Evolutionary conservation across 2,329 filamentous ascomycete genomes (phyloP), one percentile per base, ranked within the genome.

Genomic region (Ilyonectria destructans): DNA sequence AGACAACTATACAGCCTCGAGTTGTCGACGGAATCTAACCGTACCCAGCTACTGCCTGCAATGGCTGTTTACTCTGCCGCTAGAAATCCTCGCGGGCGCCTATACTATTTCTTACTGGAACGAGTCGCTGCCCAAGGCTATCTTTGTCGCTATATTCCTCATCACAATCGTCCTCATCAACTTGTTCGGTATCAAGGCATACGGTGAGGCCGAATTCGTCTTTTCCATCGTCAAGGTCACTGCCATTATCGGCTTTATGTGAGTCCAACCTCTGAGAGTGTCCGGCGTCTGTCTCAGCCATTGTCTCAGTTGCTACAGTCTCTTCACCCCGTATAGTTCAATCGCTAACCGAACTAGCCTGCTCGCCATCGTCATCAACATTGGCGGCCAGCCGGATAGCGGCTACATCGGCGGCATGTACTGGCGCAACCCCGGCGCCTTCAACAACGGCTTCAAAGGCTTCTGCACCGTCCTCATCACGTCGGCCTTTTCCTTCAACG

Each of bases 231-330:
- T 98, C 83, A 98, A 98, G 77, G 90, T 97, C 58, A 86, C 91
- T 26, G 94, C 95, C 31, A 90, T 97, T 3, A 91, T 97, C 70
- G 94, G 93, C 54, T 97, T 97, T 82, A 95, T 97, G 91, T 93
- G 81, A 82, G 90, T 83, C 7, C 2, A 92, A 13, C 26, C 13
- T 10, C 6, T 12, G 1, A 7, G 15, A n/a, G 15, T n/a, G 1
- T 9, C 6, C 1, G 7, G 40, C 40, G 17, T 43, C 7, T 43
- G 40, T n/a, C 1, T 3, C 1, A 26, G 7, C n/a, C 4, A 37
- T 2, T 7, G 7, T 35, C 1, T 29, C 5, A 4, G 3, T 6
- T 0, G 17, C 40, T 43, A 43, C 8, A 33, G 31, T 31, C 51
- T 9, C 48, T 19, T 12, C 33, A 15, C 48, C 15, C 15, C 23